phyloP scores from a whole-genome alignment of 371 early-diverging fungal genomes.

The Funneliformis caledonium region DNA sequence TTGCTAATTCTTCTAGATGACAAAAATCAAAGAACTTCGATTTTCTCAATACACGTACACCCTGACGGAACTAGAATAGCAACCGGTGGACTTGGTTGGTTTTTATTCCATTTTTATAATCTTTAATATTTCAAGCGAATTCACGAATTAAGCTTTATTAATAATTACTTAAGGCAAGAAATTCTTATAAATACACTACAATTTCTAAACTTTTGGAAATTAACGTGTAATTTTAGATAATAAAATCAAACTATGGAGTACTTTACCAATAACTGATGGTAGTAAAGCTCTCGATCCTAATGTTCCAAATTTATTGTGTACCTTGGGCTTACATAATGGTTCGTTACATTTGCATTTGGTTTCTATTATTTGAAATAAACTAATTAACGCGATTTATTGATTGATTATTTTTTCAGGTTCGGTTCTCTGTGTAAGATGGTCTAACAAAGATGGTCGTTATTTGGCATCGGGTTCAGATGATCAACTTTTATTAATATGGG shows the following conservation, averaged over 20 bases:
- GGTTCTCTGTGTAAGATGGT: slow-evolving; percentile 92
- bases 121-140: too few species aligned
- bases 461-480: slow-evolving; percentile 92
- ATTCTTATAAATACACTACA: background rate
- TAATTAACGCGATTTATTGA: background rate
- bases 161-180: too few species aligned
- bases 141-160: too few species aligned
- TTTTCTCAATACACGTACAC: slow-evolving; percentile 89
- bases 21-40: slow-evolving; percentile 74
- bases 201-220: slow-evolving; percentile 6
- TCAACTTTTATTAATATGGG: slow-evolving; percentile 92
- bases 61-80: slow-evolving; percentile 83
- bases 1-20: slow-evolving; percentile 50
- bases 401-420: slow-evolving; percentile 60
- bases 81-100: slow-evolving; percentile 82
- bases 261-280: slow-evolving; percentile 65
- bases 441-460: slow-evolving; percentile 70
- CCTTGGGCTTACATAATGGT: slow-evolving; percentile 87
- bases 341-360: slow-evolving; percentile 12
- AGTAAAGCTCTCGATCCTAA: slow-evolving; percentile 56
- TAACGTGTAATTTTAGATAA: slow-evolving; percentile 58
- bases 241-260: slow-evolving; percentile 86
- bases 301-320: slow-evolving; percentile 74
- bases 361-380: background rate
- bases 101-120: background rate